Evolutionary conservation across 257 asterid species (phyloP).

Genomic region (Nicotiana attenuata): DNA sequence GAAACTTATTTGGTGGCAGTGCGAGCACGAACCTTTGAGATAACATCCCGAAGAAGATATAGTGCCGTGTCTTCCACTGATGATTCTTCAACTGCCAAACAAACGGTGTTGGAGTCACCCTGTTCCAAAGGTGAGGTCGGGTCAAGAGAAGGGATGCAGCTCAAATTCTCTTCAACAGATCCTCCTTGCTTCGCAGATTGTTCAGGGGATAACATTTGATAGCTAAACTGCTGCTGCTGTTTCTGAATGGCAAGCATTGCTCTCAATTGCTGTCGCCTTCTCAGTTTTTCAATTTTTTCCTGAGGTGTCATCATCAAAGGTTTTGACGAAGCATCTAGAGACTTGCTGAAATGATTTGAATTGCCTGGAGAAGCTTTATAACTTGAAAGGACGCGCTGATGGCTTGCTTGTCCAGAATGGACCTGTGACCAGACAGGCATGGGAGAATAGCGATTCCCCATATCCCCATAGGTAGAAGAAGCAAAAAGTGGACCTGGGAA

Average conservation of each 20-base stretch:
- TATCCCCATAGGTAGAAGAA: constrained; percentile 46
- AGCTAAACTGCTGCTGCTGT: constrained; percentile 71
- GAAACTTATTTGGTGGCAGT: constrained; percentile 3
- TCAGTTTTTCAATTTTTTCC: constrained; percentile 82
- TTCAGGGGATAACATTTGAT: constrained; percentile 40
- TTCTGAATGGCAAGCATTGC: constrained; percentile 85
- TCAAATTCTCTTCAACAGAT: constrained; percentile 34
- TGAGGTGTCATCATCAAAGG: constrained; percentile 75
- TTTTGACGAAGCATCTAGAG: constrained; percentile 22
- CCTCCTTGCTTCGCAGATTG: constrained; percentile 46
- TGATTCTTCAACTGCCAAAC: constrained; percentile 34
- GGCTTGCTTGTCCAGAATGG: constrained; percentile 25
- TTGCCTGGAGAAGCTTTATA: constrained; percentile 35
- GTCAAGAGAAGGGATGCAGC: constrained; percentile 38
- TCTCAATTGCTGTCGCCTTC: constrained; percentile 85
- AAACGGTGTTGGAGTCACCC: constrained; percentile 39
- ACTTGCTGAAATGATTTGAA: constrained; percentile 31
- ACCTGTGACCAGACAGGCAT: constrained; percentile 25
- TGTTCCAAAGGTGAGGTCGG: constrained; percentile 49
- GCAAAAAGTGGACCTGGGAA: constrained; percentile 31
- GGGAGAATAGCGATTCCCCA: constrained; percentile 37
- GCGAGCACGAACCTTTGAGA: constrained; percentile 43
- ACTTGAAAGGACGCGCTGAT: constrained; percentile 26
- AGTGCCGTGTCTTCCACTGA: constrained; percentile 67
- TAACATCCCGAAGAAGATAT: constrained; percentile 70